Evolutionary conservation across 2,329 filamentous ascomycete species (phyloP), one percentile per base, ranked within the genome.

Genomic region (Trichoderma hamatum): DNA sequence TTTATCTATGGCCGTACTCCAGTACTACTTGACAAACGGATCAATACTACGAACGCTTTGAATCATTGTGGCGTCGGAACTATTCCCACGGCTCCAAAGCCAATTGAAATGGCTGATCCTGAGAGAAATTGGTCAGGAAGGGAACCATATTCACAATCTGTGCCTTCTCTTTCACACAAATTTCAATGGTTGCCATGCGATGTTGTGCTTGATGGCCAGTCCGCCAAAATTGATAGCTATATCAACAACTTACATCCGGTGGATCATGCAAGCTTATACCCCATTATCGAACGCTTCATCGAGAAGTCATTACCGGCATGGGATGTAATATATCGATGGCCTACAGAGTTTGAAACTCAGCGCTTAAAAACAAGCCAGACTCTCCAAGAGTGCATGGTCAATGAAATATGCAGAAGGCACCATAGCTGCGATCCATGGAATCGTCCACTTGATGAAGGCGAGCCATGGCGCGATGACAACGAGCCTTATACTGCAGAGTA

Each of bases 171-270:
- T n/a, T 81, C 79, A 11, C 65, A 58, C 3, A 67, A 60, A 4
- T 83, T 77, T 51, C 83, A 84, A 69, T 84, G 82, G 83, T 76
- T 88, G 16, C 86, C 86, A 14, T 82, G 82, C 60, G 81, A 85
- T 4, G 78, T 88, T 19, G 73, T 79, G n/a, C 76, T 85, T 54
- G 74, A 77, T 1, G 75, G 79, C 10, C 77, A 76, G 3, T 73
- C 70, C 5, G 77, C 80, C 13, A 79, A 75, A 19, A 82, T 87
- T 30, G 78, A 78, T 3, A 85, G 82, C 71, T 87, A 87, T 72
- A 81, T 86, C 75, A 87, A 87, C 74, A 86, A 86, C 71, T 73
- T 86, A 1, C 84, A 87, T 70, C 85, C 85, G 0, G n/a, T 63
- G 16, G 54, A 70, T 1, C 64, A 68, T 19, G 54, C 39, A 16